These are phyloP conservation scores for Coffea canephora DNA, from an alignment of 257 asterid species.

Conservation along the genomic window DNA sequence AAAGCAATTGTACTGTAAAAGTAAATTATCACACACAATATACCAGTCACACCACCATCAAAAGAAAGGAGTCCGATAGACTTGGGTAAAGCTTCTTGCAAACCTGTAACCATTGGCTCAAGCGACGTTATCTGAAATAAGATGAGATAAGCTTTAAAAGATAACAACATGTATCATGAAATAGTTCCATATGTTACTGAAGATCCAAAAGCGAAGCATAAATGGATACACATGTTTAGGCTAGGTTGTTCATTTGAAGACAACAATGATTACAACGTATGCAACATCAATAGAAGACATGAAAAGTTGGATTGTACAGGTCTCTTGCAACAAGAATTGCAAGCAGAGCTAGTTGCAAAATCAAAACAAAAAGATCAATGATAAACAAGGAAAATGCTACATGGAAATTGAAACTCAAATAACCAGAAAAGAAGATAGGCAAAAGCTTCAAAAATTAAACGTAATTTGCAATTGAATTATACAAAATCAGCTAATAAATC, in stretches of 20 bases:
- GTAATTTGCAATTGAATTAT: too few species aligned
- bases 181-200: not conserved
- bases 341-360: not conserved
- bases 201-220: not conserved
- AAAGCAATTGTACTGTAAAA: not conserved
- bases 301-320: not conserved
- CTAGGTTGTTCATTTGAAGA: not conserved
- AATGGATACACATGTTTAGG: not conserved
- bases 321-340: not conserved
- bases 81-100: constrained; percentile 93
- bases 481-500: not conserved
- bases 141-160: constrained; percentile 7
- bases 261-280: not conserved
- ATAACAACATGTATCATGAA: not conserved
- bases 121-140: constrained; percentile 67
- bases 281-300: not conserved
- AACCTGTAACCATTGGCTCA: constrained; percentile 80
- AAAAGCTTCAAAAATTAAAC: not conserved
- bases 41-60: constrained; percentile 95
- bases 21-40: constrained; percentile 12
- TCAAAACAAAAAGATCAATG: not conserved
- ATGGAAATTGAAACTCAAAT: not conserved
- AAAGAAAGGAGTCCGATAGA: constrained; percentile 92
- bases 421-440: not conserved
- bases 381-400: not conserved